phyloP scores from a whole-genome alignment of 2,329 filamentous ascomycete genomes.

The Colletotrichum tropicicola region DNA sequence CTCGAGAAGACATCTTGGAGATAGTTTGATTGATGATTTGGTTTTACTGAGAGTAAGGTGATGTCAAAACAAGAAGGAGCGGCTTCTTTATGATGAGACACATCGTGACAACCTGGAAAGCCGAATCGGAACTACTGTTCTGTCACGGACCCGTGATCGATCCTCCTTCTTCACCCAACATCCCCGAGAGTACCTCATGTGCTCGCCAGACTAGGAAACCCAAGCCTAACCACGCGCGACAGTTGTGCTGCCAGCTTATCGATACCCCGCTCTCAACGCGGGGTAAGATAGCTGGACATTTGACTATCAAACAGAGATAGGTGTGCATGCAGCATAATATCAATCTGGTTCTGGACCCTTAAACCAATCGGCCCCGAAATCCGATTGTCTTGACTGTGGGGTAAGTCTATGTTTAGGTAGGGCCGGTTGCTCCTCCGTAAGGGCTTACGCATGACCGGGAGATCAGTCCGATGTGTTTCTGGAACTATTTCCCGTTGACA shows the following conservation, averaged over 20 bases:
- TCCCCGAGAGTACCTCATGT: not conserved
- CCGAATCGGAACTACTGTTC: not conserved
- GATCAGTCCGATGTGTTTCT: slow-evolving; percentile 2
- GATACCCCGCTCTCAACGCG: slow-evolving; percentile 22
- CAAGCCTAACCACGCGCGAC: not conserved
- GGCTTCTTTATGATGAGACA: not conserved
- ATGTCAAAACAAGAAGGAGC: not conserved
- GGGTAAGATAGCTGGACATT: slow-evolving; percentile 10
- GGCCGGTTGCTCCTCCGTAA: slow-evolving; percentile 19
- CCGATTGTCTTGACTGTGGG: slow-evolving; percentile 14
- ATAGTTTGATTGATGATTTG: not conserved
- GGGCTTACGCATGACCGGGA: slow-evolving; percentile 5
- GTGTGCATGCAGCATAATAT: slow-evolving; percentile 8
- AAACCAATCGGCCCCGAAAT: slow-evolving; percentile 4
- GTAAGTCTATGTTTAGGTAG: not conserved
- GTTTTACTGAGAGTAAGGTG: not conserved
- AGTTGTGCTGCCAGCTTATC: slow-evolving; percentile 20
- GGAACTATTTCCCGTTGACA: not conserved
- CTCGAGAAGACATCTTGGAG: slow-evolving; percentile 1
- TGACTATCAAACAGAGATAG: slow-evolving; percentile 12
- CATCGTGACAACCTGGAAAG: not conserved
- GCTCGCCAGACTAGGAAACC: slow-evolving; percentile 2
- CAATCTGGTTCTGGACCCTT: not conserved
- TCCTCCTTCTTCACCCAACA: not conserved
- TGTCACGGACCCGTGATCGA: not conserved